Evolutionary conservation across 495 filamentous ascomycete species (phyloP).

Genomic region (Aspergillus panamensis): DNA sequence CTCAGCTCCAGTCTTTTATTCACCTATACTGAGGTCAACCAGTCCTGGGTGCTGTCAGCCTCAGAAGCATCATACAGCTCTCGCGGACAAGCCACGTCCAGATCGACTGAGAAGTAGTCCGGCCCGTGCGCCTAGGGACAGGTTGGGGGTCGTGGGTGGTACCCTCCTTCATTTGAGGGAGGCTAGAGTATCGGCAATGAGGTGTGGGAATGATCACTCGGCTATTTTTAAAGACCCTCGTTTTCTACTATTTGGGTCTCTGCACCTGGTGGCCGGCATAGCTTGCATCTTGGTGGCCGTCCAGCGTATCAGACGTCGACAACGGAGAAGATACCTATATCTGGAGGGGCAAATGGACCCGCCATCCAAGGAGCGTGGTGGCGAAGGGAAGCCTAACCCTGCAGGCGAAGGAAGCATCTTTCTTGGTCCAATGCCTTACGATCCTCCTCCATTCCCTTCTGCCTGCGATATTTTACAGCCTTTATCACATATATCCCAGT

Average conservation of each 20-base stretch:
- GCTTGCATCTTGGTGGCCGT: conserved; percentile 20
- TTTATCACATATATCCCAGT: conserved; percentile 30
- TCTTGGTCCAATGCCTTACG: conserved; percentile 5
- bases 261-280: conserved; percentile 21
- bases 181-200: conserved; percentile 18
- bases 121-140: not conserved
- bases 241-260: conserved; percentile 15
- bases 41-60: not conserved
- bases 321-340: conserved; percentile 11
- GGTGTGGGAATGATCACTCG: conserved; percentile 16
- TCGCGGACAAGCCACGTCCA: not conserved
- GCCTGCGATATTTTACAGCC: conserved; percentile 40
- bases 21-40: not conserved
- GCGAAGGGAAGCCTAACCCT: conserved; percentile 16
- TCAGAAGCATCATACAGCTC: not conserved
- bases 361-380: conserved; percentile 23
- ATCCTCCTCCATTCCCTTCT: conserved; percentile 20
- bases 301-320: conserved; percentile 23
- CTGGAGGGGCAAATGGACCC: conserved; percentile 24
- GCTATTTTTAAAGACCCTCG: conserved; percentile 15
- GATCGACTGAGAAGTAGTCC: not conserved
- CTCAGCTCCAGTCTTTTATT: not conserved
- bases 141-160: not conserved
- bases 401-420: conserved; percentile 13
- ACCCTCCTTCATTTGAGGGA: conserved; percentile 4